phyloP scores from a whole-genome alignment of 805 yeast species.

The Teunomyces stri region DNA sequence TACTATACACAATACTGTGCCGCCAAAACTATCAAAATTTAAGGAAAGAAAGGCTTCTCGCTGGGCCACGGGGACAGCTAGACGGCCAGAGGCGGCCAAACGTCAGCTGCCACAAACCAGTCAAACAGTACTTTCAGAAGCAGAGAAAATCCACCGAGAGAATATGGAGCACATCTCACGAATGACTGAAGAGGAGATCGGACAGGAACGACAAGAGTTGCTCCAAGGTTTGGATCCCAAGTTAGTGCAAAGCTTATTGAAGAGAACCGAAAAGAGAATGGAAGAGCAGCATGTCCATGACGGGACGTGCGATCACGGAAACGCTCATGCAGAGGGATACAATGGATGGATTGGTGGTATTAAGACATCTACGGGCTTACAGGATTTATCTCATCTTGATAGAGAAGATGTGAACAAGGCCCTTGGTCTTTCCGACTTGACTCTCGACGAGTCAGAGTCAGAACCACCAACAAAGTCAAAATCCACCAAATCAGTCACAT shows the following conservation, averaged over 20 bases:
- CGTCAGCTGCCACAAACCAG: conserved; percentile 8
- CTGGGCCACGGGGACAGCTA: conserved; percentile 37
- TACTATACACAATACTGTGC: conserved; percentile 26
- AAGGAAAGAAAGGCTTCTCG: conserved; percentile 40
- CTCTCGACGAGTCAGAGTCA: conserved; percentile 12
- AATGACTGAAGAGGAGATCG: conserved; percentile 67
- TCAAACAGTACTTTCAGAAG: conserved; percentile 40
- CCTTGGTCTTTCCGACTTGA: conserved; percentile 29
- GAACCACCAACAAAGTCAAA: conserved; percentile 6
- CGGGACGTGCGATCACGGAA: conserved; percentile 12
- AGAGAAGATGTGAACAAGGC: conserved; percentile 36
- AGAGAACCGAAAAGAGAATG: conserved; percentile 52
- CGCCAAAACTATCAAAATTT: conserved; percentile 31
- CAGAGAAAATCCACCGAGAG: conserved; percentile 74
- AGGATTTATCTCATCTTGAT: conserved; percentile 32
- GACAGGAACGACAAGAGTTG: conserved; percentile 63
- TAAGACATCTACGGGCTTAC: conserved; percentile 33
- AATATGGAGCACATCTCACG: conserved; percentile 58
- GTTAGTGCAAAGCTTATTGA: conserved; percentile 56
- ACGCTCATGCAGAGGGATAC: conserved; percentile 38
- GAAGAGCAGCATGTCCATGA: conserved; percentile 17
- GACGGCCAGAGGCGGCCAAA: conserved; percentile 11
- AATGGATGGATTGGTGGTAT: conserved; percentile 43
- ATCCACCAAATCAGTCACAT: conserved; percentile 28
- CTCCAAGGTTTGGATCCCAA: conserved; percentile 66